These are phyloP conservation scores for Cadophora sp. DNA, from an alignment of 2,329 filamentous ascomycete species.

Conservation along the genomic window DNA sequence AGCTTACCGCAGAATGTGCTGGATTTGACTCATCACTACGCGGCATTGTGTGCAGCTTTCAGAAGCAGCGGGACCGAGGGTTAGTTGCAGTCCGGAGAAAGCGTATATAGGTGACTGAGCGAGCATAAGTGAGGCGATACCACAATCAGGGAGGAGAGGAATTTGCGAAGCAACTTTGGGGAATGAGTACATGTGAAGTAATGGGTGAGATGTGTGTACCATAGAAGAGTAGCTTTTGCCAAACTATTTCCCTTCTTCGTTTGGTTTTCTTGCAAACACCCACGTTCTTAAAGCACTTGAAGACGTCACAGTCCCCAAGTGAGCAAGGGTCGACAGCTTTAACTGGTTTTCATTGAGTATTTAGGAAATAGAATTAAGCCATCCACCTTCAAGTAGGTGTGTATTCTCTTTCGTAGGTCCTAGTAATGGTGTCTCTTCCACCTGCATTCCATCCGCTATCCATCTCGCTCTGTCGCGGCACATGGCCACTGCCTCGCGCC, in stretches of 20 bases:
- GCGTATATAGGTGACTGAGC: neutral
- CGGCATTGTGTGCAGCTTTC: slow-evolving; percentile 92
- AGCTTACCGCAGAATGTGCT: slow-evolving; percentile 91
- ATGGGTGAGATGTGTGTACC: slow-evolving; percentile 8
- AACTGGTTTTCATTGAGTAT: too few species aligned
- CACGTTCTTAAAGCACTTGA: neutral
- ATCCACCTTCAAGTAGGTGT: too few species aligned
- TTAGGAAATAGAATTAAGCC: too few species aligned
- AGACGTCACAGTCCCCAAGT: neutral
- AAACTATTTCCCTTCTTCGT: neutral
- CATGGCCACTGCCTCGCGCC: too few species aligned
- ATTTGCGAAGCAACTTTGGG: neutral
- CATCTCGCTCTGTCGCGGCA: too few species aligned
- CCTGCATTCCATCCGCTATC: too few species aligned
- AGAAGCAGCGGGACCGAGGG: slow-evolving; percentile 76
- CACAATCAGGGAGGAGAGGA: neutral
- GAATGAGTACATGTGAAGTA: neutral
- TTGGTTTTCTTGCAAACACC: neutral
- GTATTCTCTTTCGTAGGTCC: too few species aligned
- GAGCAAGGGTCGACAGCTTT: too few species aligned
- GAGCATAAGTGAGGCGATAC: neutral
- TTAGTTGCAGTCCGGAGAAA: slow-evolving; percentile 17
- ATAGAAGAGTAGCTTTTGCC: slow-evolving; percentile 3
- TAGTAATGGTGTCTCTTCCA: too few species aligned
- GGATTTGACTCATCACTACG: slow-evolving; percentile 95